A percentile compares a stretch with the other conserved stretches of the same genome.
These are phyloP conservation scores for Niveomyces coronatus DNA, from an alignment of 2,329 filamentous ascomycete species.

Conservation along the genomic window DNA sequence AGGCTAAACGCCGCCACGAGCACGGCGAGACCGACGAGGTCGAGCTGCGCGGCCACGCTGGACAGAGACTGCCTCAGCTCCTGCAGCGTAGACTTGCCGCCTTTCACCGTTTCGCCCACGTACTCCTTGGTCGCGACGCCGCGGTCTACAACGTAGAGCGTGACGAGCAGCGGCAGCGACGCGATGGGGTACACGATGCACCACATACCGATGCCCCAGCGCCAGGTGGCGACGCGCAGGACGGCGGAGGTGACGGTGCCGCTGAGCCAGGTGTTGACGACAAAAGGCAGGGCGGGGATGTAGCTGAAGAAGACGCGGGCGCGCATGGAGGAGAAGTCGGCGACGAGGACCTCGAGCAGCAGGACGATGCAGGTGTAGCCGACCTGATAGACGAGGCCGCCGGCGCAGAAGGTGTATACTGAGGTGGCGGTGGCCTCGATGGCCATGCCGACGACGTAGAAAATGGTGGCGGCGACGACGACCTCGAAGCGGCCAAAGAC, in stretches of 20 bases:
- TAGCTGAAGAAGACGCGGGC: slow-evolving; percentile 53
- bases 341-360: slow-evolving; percentile 50
- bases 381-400: slow-evolving; percentile 45
- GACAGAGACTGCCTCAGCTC: slow-evolving; percentile 4
- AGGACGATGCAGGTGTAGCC: slow-evolving; percentile 49
- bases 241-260: slow-evolving; percentile 45
- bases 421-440: slow-evolving; percentile 40
- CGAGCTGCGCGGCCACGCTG: slow-evolving; percentile 47
- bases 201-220: slow-evolving; percentile 57
- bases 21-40: slow-evolving; percentile 37
- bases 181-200: slow-evolving; percentile 48
- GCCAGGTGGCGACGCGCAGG: slow-evolving; percentile 40
- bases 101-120: neutral
- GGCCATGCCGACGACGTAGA: slow-evolving; percentile 44
- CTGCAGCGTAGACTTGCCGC: neutral
- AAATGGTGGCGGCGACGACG: slow-evolving; percentile 41
- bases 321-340: slow-evolving; percentile 48
- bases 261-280: slow-evolving; percentile 55
- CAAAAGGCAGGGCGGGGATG: slow-evolving; percentile 47
- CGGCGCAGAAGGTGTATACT: slow-evolving; percentile 41
- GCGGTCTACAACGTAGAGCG: slow-evolving; percentile 25
- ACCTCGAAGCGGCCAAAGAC: slow-evolving; percentile 53
- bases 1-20: slow-evolving; percentile 36
- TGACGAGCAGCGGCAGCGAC: slow-evolving; percentile 41
- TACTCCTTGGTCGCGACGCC: slow-evolving; percentile 9